These are phyloP conservation scores for Cercis canadensis DNA, from an alignment of 306 rosid species.

Conservation along the genomic window DNA sequence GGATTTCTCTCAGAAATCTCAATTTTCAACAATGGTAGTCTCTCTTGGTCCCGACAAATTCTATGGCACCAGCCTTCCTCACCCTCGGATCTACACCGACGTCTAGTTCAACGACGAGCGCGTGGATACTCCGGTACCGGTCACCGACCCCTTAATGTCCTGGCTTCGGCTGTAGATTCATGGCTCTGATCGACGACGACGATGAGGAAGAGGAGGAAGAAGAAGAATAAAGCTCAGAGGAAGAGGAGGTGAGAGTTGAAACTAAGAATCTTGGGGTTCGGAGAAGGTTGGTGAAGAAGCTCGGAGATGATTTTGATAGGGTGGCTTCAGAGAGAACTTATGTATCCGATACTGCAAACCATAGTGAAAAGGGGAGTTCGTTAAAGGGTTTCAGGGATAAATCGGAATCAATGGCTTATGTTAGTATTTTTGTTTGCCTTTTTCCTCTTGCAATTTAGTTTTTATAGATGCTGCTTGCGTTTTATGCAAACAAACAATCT, in stretches of 20 bases:
- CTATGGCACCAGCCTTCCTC: slow-evolving; percentile 89
- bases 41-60: slow-evolving; percentile 77
- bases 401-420: background rate
- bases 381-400: background rate
- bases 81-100: slow-evolving; percentile 81
- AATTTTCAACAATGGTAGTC: slow-evolving; percentile 52
- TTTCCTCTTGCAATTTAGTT: background rate
- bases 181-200: slow-evolving; percentile 42
- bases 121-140: slow-evolving; percentile 67
- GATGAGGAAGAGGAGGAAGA: background rate
- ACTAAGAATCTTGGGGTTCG: slow-evolving; percentile 21
- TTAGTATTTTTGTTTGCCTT: background rate
- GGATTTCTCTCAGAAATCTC: background rate
- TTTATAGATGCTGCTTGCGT: background rate
- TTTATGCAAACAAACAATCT: background rate
- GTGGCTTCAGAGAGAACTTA: slow-evolving; percentile 39
- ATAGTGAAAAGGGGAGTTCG: background rate
- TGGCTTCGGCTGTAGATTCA: slow-evolving; percentile 63
- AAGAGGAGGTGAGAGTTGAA: background rate
- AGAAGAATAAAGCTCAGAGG: background rate
- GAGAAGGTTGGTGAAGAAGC: slow-evolving; percentile 55
- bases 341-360: background rate
- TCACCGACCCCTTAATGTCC: slow-evolving; percentile 59
- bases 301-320: slow-evolving; percentile 54
- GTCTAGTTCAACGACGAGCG: slow-evolving; percentile 66